Evolutionary conservation across 768 basidiomycete genomes (phyloP).

Genomic region (Cystofilobasidium ferigula): DNA sequence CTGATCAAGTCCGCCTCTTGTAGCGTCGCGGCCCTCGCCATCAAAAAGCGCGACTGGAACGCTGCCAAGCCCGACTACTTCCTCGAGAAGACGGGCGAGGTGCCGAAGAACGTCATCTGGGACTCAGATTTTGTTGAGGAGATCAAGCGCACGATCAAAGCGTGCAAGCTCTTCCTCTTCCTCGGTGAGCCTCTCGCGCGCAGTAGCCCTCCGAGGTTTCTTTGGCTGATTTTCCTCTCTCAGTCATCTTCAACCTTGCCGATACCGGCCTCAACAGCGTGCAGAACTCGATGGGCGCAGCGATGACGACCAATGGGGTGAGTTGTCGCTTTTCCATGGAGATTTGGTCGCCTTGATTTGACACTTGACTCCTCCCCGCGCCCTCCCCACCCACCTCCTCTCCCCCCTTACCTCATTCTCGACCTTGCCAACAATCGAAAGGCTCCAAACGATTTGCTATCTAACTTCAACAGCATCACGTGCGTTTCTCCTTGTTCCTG

Average conservation of each 20-base stretch:
- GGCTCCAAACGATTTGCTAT: conserved; percentile 33
- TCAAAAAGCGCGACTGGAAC: conserved; percentile 29
- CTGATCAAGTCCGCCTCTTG: conserved; percentile 28
- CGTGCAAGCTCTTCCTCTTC: conserved; percentile 30
- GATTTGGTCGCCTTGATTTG: no score
- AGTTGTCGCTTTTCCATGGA: no score
- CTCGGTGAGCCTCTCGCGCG: no score
- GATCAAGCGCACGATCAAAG: conserved; percentile 32
- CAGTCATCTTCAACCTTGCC: conserved; percentile 35
- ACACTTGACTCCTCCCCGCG: no score
- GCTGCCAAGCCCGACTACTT: conserved; percentile 35
- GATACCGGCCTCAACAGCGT: conserved; percentile 28
- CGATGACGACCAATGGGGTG: conserved; percentile 33
- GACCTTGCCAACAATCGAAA: no score
- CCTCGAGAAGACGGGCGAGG: conserved; percentile 7
- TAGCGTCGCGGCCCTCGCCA: conserved; percentile 27
- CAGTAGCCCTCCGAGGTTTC: no score
- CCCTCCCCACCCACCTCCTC: no score
- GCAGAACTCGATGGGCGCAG: conserved; percentile 7
- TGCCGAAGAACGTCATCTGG: background rate
- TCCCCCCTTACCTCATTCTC: no score
- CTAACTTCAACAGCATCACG: conserved; percentile 33
- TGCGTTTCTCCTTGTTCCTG: conserved; percentile 22
- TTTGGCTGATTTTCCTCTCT: conserved; percentile 22
- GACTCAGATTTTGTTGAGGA: conserved; percentile 38